These are phyloP conservation scores for Aquilaria yunnanensis DNA, from an alignment of 345 rosid genomes.

Conservation along the genomic window DNA sequence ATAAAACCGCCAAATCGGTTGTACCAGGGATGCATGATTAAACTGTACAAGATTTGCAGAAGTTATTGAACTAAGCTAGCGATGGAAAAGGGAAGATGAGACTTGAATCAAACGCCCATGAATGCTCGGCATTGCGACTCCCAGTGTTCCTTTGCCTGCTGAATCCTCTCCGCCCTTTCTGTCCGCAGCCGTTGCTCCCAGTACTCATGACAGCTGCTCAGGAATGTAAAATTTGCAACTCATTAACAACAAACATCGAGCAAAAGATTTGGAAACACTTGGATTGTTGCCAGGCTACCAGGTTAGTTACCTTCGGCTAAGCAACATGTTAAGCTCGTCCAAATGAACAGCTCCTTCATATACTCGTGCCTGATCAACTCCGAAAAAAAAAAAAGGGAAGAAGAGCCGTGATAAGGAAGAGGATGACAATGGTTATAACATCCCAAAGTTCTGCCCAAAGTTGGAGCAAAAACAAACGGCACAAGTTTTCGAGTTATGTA, in stretches of 20 bases:
- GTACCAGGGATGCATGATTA: too few relatives aligned
- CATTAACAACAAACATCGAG: background rate
- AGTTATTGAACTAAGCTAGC: background rate
- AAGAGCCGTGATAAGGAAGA: background rate
- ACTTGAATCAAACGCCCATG: constrained; percentile 34
- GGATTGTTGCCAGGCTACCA: too few relatives aligned
- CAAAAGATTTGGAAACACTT: too few relatives aligned
- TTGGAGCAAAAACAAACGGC: too few relatives aligned
- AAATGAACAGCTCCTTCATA: constrained; percentile 67
- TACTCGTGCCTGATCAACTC: constrained; percentile 41
- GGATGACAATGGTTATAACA: background rate
- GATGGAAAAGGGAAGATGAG: background rate
- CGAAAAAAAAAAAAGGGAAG: background rate
- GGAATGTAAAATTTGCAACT: background rate
- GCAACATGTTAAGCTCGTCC: constrained; percentile 70
- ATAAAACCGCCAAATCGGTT: too few relatives aligned
- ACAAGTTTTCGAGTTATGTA: too few relatives aligned
- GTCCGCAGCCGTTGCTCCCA: constrained; percentile 66
- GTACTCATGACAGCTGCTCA: constrained; percentile 58
- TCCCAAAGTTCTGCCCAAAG: background rate
- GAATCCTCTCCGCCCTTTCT: constrained; percentile 67
- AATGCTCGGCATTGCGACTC: constrained; percentile 68
- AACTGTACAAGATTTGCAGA: background rate
- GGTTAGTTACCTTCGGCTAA: constrained; percentile 52
- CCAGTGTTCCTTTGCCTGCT: constrained; percentile 80